Evolutionary conservation across 2,329 filamentous ascomycete genomes (phyloP).

Genomic region (Knufia fluminis): DNA sequence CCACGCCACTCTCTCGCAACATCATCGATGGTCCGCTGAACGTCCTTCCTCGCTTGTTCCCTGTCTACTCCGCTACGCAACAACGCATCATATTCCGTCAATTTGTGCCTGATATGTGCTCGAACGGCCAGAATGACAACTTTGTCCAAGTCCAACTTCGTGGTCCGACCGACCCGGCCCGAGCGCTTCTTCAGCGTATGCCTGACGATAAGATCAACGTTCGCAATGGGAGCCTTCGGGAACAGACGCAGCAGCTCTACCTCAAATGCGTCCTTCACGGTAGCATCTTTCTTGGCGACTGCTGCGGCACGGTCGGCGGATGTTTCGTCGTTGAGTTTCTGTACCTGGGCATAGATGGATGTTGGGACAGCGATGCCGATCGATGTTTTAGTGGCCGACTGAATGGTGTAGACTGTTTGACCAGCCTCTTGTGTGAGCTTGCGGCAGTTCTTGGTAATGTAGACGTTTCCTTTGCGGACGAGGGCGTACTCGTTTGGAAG

Average conservation of each 20-base stretch:
- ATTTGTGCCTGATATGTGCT: slow-evolving; percentile 35
- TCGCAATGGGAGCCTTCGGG: slow-evolving; percentile 30
- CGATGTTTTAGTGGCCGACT: slow-evolving; percentile 25
- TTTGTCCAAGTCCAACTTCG: slow-evolving; percentile 26
- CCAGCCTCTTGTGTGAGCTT: slow-evolving; percentile 28
- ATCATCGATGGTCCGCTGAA: too few species aligned
- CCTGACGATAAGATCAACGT: slow-evolving; percentile 27
- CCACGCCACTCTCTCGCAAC: too few species aligned
- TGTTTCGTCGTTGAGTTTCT: slow-evolving; percentile 32
- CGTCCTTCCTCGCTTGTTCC: slow-evolving; percentile 24
- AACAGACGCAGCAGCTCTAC: slow-evolving; percentile 27
- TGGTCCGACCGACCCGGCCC: slow-evolving; percentile 32
- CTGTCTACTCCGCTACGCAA: slow-evolving; percentile 24
- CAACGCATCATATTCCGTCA: slow-evolving; percentile 33
- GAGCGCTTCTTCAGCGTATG: slow-evolving; percentile 36
- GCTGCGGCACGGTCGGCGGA: slow-evolving; percentile 32
- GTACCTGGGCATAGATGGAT: slow-evolving; percentile 31
- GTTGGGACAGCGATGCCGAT: slow-evolving; percentile 38
- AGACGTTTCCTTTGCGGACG: slow-evolving; percentile 35
- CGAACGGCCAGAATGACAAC: slow-evolving; percentile 34
- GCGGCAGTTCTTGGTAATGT: slow-evolving; percentile 36
- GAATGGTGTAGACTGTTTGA: slow-evolving; percentile 30
- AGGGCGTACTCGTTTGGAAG: slow-evolving; percentile 30
- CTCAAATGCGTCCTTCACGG: slow-evolving; percentile 23
- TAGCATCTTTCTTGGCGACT: slow-evolving; percentile 30